A percentile compares a stretch with the other conserved stretches of the same genome.
phyloP scores from a whole-genome alignment of 2,329 filamentous ascomycete species.

The Pyrenophora teres region DNA sequence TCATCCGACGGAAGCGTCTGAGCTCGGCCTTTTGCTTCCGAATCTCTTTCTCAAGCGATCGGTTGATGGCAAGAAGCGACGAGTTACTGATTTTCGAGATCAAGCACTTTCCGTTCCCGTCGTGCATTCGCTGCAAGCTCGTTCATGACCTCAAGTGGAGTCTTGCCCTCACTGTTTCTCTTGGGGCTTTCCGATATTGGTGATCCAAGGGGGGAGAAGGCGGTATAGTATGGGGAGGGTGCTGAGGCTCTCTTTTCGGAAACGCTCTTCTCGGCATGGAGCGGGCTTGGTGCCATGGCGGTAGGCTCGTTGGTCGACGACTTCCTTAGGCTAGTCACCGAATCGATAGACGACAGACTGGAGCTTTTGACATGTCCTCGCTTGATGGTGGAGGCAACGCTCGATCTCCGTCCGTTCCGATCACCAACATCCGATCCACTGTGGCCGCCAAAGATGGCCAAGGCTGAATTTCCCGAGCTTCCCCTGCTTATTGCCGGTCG shows the following conservation, averaged over 20 bases:
- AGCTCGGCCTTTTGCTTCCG: conserved; percentile 89
- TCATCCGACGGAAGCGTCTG: conserved; percentile 82
- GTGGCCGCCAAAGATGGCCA: conserved; percentile 40
- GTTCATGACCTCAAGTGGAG: conserved; percentile 63
- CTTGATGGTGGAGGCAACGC: conserved; percentile 35
- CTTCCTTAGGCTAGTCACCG: conserved; percentile 43
- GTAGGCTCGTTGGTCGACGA: conserved; percentile 28
- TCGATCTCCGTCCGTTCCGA: conserved; percentile 39
- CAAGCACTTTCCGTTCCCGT: conserved; percentile 90
- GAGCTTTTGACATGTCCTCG: conserved; percentile 46
- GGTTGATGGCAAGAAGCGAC: conserved; percentile 91
- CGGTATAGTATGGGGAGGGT: conserved; percentile 28
- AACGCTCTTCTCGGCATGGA: conserved; percentile 42
- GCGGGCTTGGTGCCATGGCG: conserved; percentile 33
- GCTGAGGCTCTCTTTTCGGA: conserved; percentile 32
- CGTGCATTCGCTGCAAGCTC: conserved; percentile 87
- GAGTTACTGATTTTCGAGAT: conserved; percentile 95
- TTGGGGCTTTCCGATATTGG: conserved; percentile 59
- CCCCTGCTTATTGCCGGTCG: conserved; percentile 43
- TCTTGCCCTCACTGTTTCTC: conserved; percentile 57
- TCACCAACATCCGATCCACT: conserved; percentile 31
- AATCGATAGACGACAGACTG: conserved; percentile 55
- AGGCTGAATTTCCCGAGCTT: conserved; percentile 40
- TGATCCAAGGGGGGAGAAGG: conserved; percentile 33
- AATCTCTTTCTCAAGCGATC: conserved; percentile 87